These are phyloP conservation scores for Erysiphe neolycopersici DNA, from an alignment of 2,329 filamentous ascomycete genomes.

Conservation along the genomic window DNA sequence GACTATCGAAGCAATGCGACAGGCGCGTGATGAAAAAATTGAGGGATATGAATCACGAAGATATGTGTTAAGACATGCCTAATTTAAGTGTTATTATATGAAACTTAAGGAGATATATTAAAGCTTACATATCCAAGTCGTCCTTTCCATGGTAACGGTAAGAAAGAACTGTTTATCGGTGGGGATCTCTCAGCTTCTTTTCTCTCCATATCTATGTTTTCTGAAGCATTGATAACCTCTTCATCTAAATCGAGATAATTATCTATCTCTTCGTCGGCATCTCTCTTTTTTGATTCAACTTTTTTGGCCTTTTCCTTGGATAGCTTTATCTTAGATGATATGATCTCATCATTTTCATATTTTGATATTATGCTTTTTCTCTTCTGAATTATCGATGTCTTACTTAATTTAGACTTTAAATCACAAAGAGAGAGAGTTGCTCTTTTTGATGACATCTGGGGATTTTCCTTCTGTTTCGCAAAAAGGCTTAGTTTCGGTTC, in stretches of 20 bases:
- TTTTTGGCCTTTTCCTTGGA: too few relatives aligned
- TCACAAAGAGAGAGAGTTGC: too few relatives aligned
- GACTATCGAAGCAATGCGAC: constrained; percentile 68
- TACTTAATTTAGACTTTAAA: too few relatives aligned
- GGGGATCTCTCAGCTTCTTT: constrained; percentile 22
- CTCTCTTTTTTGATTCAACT: constrained; percentile 7
- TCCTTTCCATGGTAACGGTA: constrained; percentile 78
- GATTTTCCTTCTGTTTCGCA: too few relatives aligned
- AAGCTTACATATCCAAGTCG: constrained; percentile 56
- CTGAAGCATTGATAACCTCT: constrained; percentile 7
- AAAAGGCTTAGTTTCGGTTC: too few relatives aligned
- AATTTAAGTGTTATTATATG: too few relatives aligned
- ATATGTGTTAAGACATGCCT: too few relatives aligned
- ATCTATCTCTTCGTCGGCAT: constrained; percentile 9
- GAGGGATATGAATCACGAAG: constrained; percentile 22
- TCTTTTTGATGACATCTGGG: too few relatives aligned
- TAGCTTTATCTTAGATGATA: too few relatives aligned
- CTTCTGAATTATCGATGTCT: too few relatives aligned
- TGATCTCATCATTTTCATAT: too few relatives aligned
- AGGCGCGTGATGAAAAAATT: constrained; percentile 76
- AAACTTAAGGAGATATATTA: not conserved
- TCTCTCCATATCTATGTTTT: constrained; percentile 11
- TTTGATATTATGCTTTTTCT: too few relatives aligned
- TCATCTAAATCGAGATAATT: constrained; percentile 10
- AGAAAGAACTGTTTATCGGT: constrained; percentile 53